Conservation (phyloP, 371 early-diverging fungal genomes). For the Globomyces sp. region DNA sequence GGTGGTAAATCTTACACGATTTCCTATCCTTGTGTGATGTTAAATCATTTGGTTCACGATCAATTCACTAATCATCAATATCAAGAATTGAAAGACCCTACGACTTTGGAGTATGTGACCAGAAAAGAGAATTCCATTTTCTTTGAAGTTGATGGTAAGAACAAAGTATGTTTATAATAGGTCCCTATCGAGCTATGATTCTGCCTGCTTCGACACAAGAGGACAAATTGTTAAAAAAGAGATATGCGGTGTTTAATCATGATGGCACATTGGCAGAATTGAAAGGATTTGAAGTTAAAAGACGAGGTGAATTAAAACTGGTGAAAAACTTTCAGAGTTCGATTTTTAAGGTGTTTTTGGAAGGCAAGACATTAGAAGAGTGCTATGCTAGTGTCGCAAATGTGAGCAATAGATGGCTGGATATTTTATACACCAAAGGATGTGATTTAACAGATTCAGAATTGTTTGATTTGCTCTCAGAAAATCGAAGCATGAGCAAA, state of each 20-base stretch:
- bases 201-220: slow-evolving; percentile 97
- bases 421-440: slow-evolving; percentile 89
- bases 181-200: slow-evolving; percentile 99
- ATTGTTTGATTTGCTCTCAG: slow-evolving; percentile 96
- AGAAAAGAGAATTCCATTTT: slow-evolving; percentile 95
- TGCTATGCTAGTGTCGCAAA: slow-evolving; percentile 91
- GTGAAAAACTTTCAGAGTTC: slow-evolving; percentile 98
- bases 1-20: slow-evolving; percentile 78
- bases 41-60: slow-evolving; percentile 97
- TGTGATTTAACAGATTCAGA: slow-evolving; percentile 83
- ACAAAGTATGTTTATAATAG: slow-evolving; percentile 34
- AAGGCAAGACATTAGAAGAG: slow-evolving; percentile 83
- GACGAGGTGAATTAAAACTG: slow-evolving; percentile 98
- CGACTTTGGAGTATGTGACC: slow-evolving; percentile 64
- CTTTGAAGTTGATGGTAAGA: slow-evolving; percentile 89
- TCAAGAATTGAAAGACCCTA: slow-evolving; percentile 59
- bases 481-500: slow-evolving; percentile 97
- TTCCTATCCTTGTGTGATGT: slow-evolving; percentile 96
- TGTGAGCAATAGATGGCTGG: slow-evolving; percentile 95
- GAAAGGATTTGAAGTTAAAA: slow-evolving; percentile 99
- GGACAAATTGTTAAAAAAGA: slow-evolving; percentile 96
- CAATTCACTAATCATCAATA: slow-evolving; percentile 99
- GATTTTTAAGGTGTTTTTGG: slow-evolving; percentile 89
- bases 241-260: slow-evolving; percentile 98
- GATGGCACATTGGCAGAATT: slow-evolving; percentile 97